Evolutionary conservation across 1,284 basidiomycete genomes (phyloP).

Genomic region (Cutaneotrichosporon curvatum): DNA sequence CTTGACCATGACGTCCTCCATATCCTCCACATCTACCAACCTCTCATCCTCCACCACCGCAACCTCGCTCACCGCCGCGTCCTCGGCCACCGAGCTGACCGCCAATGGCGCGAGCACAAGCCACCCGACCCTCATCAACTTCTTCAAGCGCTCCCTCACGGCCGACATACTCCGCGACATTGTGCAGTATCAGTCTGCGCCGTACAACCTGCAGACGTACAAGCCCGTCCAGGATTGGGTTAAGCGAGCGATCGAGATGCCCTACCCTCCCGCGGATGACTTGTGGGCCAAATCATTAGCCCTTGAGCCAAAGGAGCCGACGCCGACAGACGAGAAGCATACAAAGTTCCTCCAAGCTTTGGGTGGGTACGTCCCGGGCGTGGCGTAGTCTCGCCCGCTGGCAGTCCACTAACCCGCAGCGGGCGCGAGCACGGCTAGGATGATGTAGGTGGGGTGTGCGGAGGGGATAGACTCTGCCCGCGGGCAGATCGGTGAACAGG

Average conservation of each 20-base stretch:
- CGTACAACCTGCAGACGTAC: conserved; percentile 76
- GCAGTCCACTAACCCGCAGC: no score
- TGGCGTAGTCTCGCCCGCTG: no score
- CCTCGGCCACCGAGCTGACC: conserved; percentile 3
- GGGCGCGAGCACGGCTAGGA: no score
- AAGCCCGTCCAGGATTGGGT: conserved; percentile 66
- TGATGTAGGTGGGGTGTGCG: no score
- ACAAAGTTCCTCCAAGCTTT: no score
- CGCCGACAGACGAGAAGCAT: no score
- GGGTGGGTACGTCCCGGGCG: no score
- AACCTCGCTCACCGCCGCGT: conserved; percentile 5
- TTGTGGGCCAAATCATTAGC: conserved; percentile 80
- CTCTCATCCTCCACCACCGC: background rate
- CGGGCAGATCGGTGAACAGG: no score
- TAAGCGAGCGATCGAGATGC: conserved; percentile 60
- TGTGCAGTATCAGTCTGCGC: conserved; percentile 85
- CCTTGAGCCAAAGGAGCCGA: conserved; percentile 73
- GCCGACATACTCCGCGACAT: conserved; percentile 95
- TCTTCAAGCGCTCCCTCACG: conserved; percentile 86
- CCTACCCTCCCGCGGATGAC: conserved; percentile 49
- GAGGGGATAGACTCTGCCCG: no score
- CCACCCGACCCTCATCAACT: conserved; percentile 65
- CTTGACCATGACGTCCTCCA: conserved; percentile 3
- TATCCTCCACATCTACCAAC: conserved; percentile 3
- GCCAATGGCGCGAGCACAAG: background rate